A percentile compares a stretch with the other conserved stretches of the same genome.
phyloP scores from a whole-genome alignment of 202 grass and related monocot genomes.

The Brachypodium distachyon region DNA sequence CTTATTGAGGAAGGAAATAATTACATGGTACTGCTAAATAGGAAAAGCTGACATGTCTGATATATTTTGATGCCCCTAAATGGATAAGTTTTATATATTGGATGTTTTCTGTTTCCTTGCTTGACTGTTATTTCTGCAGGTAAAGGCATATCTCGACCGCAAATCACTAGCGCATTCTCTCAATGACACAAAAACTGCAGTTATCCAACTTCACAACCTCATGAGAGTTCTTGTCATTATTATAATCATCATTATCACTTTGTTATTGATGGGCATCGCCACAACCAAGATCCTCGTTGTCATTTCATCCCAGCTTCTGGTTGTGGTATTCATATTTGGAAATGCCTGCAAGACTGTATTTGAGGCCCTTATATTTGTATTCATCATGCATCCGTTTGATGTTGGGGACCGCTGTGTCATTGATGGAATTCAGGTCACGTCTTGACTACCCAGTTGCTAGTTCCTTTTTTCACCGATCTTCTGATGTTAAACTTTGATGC shows the following conservation, averaged over 20 bases:
- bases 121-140: constrained; percentile 41
- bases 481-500: neutral
- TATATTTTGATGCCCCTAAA: neutral
- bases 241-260: constrained; percentile 49
- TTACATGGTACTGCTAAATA: neutral
- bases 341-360: constrained; percentile 92
- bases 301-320: constrained; percentile 84
- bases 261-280: constrained; percentile 81
- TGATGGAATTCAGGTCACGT: constrained; percentile 75
- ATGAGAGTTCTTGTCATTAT: constrained; percentile 52
- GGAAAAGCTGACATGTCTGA: neutral
- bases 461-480: neutral
- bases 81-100: neutral
- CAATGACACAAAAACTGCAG: constrained; percentile 96
- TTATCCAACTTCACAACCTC: constrained; percentile 89
- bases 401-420: constrained; percentile 95
- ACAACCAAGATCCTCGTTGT: constrained; percentile 77
- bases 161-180: constrained; percentile 87
- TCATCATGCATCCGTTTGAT: constrained; percentile 97
- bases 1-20: neutral
- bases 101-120: neutral
- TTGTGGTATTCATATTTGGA: constrained; percentile 90
- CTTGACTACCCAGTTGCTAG: neutral
- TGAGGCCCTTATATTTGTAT: constrained; percentile 97
- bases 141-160: constrained; percentile 83